Base-by-base conservation (phyloP, 306 rosid genomes). In the Cicer arietinum region DNA sequence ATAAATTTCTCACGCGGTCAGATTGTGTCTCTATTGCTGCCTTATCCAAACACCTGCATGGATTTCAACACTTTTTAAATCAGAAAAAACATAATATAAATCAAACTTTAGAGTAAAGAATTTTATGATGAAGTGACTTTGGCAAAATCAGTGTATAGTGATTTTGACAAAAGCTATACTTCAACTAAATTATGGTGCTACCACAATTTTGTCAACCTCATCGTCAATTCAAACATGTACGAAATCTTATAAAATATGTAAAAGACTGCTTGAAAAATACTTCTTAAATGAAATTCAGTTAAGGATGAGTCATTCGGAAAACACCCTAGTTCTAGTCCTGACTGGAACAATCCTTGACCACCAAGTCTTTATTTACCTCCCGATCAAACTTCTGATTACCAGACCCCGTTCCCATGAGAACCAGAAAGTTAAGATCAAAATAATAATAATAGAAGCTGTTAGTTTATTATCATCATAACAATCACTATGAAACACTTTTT, bases 31-130 rank as follows among this genome's bases (percentile, higher is more conserved):
- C 84, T 73, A 93, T 86, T 1, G 90, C 84, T 58, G 96, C 96
- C 87, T 91, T 93, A 70, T 93, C 98, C 61, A 93, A 85, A 86
- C 80, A 88, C 65, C 97, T 93, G 75, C 20, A 77, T 88, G 78
- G 58, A 80, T 64, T 71, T 71, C 40, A 59, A 37, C 58, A 57
- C 6, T 53, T 81, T 39, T 9, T 7, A 11, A 44, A 40, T 66
- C 48, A 68, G 60, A 13, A 20, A 65, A 42, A 14, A 8, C 2
- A 67, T 46, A 41, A 25, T 2, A 58, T 39, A 4, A 73, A 65
- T 30, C 40, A 13, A 67, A 61, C 37, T 42, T 60, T 7, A 17
- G 69, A 59, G 45, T 64, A 54, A 48, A 44, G 52, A 45, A 37
- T 53, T 42, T 45, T 45, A 45, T 45, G 11, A 59, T 47, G 45